These are phyloP conservation scores for Acanthamoeba culbertsoni DNA, from an alignment of 208 protist genomes.

Conservation along the genomic window DNA sequence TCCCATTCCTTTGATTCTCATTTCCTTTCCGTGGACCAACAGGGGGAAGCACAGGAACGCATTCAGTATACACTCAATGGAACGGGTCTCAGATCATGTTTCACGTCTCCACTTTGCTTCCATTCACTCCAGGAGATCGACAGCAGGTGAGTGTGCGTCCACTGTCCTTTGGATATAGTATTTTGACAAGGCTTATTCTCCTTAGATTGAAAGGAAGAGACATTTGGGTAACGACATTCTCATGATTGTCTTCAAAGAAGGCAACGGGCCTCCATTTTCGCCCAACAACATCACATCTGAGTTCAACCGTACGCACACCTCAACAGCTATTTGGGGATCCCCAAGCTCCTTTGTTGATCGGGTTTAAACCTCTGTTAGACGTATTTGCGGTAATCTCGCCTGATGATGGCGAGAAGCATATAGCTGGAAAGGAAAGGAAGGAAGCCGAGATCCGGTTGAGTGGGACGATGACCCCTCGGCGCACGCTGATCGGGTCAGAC, in stretches of 20 bases:
- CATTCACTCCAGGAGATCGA: neutral
- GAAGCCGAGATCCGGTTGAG: neutral
- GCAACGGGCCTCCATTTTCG: conserved; percentile 28
- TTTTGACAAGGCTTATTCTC: neutral
- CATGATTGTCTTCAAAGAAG: conserved; percentile 28
- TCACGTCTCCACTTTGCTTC: conserved; percentile 64
- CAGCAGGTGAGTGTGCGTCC: conserved; percentile 19
- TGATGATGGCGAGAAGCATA: too few species aligned
- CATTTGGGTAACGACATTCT: conserved; percentile 39
- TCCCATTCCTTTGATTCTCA: neutral
- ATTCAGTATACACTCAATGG: conserved; percentile 32
- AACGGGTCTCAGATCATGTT: conserved; percentile 45
- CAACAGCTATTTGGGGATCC: neutral
- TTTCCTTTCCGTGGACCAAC: neutral
- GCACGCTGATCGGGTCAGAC: too few species aligned
- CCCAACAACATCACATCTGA: conserved; percentile 10
- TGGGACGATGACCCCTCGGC: neutral
- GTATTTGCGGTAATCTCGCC: conserved; percentile 6
- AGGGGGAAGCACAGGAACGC: conserved; percentile 40
- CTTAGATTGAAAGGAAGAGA: neutral
- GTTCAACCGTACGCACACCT: conserved; percentile 30
- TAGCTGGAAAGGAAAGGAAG: neutral
- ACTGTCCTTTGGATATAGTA: too few species aligned
- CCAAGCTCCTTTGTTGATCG: neutral
- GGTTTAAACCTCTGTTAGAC: neutral